A percentile compares a stretch with the other conserved stretches of the same genome.
These are phyloP conservation scores for Hemileccinum rubropunctum DNA, from an alignment of 768 basidiomycete genomes.

Conservation along the genomic window DNA sequence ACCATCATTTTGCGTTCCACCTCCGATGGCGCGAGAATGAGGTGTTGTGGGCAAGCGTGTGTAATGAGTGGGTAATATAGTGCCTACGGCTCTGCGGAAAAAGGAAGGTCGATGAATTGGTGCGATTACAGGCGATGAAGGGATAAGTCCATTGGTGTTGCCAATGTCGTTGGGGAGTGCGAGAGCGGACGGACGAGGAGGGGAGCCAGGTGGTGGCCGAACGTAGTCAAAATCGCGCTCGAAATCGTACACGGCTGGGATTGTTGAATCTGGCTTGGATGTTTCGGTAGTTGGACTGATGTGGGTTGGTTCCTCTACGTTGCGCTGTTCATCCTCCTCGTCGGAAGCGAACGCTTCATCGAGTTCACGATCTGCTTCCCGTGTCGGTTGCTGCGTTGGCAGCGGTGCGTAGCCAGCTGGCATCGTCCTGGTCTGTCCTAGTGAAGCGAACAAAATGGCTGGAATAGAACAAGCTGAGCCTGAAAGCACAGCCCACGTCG, in stretches of 20 bases:
- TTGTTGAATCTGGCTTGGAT: conserved; percentile 5
- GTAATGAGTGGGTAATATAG: conserved; percentile 67
- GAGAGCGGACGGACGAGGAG: conserved; percentile 54
- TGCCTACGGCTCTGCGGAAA: conserved; percentile 54
- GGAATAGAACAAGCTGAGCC: neutral
- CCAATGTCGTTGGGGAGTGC: conserved; percentile 68
- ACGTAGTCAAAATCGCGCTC: conserved; percentile 71
- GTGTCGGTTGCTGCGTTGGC: conserved; percentile 45
- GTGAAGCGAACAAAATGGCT: too few relatives aligned
- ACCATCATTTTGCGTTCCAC: conserved; percentile 83
- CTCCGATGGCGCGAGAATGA: conserved; percentile 43
- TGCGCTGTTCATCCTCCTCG: conserved; percentile 37
- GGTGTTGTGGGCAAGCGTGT: conserved; percentile 45
- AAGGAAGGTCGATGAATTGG: conserved; percentile 44
- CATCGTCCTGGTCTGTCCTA: conserved; percentile 31
- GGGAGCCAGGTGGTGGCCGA: conserved; percentile 76
- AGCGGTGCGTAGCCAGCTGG: conserved; percentile 52
- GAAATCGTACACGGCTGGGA: conserved; percentile 61
- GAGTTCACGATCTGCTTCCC: conserved; percentile 57
- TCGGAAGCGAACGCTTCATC: conserved; percentile 74
- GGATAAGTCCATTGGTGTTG: conserved; percentile 68
- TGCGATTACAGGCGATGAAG: conserved; percentile 42
- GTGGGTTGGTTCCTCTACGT: conserved; percentile 32
- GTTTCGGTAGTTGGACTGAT: conserved; percentile 14
- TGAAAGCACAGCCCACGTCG: neutral